These are phyloP conservation scores for Carex parvula DNA, from an alignment of 176 grass and related monocot species.

Conservation along the genomic window DNA sequence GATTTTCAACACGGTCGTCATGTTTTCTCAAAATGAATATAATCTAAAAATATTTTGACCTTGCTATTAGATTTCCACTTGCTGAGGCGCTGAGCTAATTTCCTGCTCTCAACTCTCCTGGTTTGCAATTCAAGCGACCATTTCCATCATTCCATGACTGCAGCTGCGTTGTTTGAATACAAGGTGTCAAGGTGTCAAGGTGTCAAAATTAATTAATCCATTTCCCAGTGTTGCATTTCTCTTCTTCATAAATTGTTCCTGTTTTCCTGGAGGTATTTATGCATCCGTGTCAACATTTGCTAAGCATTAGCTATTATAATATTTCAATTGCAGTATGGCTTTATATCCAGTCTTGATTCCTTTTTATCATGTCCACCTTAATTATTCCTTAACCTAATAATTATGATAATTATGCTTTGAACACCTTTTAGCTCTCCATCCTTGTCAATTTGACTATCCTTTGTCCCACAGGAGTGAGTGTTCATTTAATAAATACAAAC, in stretches of 20 bases:
- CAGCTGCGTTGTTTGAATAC: neutral
- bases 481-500: too few relatives aligned
- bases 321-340: neutral
- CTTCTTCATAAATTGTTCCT: neutral
- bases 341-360: neutral
- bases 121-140: too few relatives aligned
- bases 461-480: neutral
- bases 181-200: neutral
- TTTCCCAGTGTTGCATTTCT: neutral
- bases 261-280: too few relatives aligned
- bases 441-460: neutral
- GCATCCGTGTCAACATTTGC: neutral
- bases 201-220: neutral
- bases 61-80: neutral
- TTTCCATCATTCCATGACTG: too few relatives aligned
- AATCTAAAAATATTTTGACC: neutral
- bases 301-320: neutral
- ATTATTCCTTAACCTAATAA: neutral
- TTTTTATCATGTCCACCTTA: neutral
- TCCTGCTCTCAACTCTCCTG: neutral
- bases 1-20: neutral
- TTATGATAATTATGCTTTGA: neutral
- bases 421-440: neutral
- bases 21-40: neutral
- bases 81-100: neutral